Percentiles rank a stretch among this genome's conserved stretches.
phyloP scores from a whole-genome alignment of 2,329 filamentous ascomycete genomes.

The Fusarium guadeloupense region DNA sequence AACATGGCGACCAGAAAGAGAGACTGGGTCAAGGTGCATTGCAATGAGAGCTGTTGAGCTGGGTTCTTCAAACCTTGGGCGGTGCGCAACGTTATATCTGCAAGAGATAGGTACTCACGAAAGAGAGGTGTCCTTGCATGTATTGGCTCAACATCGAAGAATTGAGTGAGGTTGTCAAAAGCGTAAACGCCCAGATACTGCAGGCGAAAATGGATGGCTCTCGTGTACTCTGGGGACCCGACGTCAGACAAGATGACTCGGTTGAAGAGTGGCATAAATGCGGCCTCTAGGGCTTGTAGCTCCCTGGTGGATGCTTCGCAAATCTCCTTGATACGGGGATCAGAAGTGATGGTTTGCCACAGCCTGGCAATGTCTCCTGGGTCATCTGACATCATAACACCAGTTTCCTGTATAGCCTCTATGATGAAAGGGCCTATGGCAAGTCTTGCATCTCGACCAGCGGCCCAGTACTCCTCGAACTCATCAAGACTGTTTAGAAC shows the following conservation, averaged over 20 bases:
- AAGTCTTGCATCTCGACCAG: constrained; percentile 2
- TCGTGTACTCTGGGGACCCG: constrained; percentile 42
- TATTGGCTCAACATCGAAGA: constrained; percentile 34
- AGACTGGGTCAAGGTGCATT: constrained; percentile 42
- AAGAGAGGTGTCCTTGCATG: constrained; percentile 42
- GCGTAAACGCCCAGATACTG: constrained; percentile 42
- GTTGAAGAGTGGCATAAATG: constrained; percentile 49
- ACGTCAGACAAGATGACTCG: constrained; percentile 40
- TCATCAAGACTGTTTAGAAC: constrained; percentile 29
- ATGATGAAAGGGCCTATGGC: constrained; percentile 21
- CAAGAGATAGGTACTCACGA: constrained; percentile 48
- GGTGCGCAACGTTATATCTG: constrained; percentile 36
- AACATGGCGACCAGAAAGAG: constrained; percentile 40
- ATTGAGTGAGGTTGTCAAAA: constrained; percentile 44
- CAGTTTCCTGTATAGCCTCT: constrained; percentile 10
- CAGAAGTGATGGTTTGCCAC: constrained; percentile 4
- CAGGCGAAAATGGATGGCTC: constrained; percentile 48
- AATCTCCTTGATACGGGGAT: constrained; percentile 23
- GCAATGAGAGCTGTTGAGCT: constrained; percentile 38
- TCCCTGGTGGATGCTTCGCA: constrained; percentile 8
- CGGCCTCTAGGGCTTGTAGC: constrained; percentile 38
- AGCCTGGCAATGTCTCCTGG: constrained; percentile 7
- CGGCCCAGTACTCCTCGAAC: constrained; percentile 32
- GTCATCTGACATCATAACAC: constrained; percentile 1
- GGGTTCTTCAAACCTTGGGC: constrained; percentile 24